Percentiles rank a stretch among this genome's conserved stretches.
These are phyloP conservation scores for Penicillium diatomitis DNA, from an alignment of 495 filamentous ascomycete genomes.

Conservation along the genomic window DNA sequence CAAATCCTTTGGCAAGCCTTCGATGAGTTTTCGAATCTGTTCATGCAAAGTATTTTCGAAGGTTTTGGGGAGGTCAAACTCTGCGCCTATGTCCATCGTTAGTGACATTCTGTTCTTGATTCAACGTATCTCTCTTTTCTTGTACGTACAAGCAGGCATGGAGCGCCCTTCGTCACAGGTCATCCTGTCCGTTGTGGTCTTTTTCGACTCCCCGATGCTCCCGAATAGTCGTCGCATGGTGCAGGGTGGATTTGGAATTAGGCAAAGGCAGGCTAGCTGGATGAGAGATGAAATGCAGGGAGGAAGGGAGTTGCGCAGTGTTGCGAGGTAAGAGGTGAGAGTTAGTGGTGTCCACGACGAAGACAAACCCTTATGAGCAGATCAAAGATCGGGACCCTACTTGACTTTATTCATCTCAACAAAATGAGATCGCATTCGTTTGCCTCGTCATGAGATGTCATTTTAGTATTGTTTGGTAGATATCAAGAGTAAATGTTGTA, in stretches of 20 bases:
- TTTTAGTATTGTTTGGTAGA: no score
- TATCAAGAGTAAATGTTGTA: no score
- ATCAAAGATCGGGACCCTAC: no score
- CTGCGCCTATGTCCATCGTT: no score
- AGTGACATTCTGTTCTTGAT: conserved; percentile 8
- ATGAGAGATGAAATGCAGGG: background rate
- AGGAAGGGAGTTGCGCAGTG: background rate
- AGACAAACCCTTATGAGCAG: no score
- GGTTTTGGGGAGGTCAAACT: no score
- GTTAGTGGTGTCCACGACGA: no score
- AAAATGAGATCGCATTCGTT: no score
- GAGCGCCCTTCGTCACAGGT: background rate
- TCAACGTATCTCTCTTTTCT: conserved; percentile 12
- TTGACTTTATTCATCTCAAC: no score
- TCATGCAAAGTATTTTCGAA: background rate
- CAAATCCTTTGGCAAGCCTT: conserved; percentile 10
- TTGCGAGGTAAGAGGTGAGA: no score
- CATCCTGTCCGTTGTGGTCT: background rate
- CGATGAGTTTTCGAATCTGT: conserved; percentile 5
- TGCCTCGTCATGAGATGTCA: no score
- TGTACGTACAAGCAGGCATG: background rate
- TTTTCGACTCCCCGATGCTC: background rate
- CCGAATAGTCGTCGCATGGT: background rate
- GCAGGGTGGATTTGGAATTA: background rate
- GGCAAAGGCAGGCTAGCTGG: no score